Conservation (phyloP, 495 filamentous ascomycete species). For the Talaromyces thailandensis region DNA sequence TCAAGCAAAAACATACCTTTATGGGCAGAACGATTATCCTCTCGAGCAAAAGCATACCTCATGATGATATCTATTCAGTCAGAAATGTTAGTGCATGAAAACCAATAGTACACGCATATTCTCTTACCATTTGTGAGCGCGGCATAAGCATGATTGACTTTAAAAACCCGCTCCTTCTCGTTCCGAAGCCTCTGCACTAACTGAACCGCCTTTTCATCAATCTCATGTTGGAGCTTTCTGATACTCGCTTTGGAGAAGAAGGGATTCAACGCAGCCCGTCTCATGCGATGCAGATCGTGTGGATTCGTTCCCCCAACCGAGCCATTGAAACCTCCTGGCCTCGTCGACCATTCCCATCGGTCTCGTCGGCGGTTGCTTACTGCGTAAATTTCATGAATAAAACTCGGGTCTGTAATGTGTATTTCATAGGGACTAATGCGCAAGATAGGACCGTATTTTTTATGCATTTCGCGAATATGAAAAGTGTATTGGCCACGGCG, state of each 20-base stretch:
- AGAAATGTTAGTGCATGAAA: neutral
- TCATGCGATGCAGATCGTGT: constrained; percentile 18
- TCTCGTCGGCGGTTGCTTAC: neutral
- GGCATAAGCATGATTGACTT: neutral
- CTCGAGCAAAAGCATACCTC: neutral
- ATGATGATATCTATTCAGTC: neutral
- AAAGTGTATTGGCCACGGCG: constrained; percentile 15
- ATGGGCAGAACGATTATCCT: neutral
- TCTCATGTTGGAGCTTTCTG: neutral
- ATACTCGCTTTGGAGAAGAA: constrained; percentile 1
- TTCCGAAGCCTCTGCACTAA: neutral
- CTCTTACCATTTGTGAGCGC: neutral
- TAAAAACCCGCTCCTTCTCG: neutral
- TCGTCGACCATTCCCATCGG: neutral
- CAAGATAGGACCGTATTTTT: constrained; percentile 24
- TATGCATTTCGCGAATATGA: constrained; percentile 26
- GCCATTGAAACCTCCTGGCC: constrained; percentile 10
- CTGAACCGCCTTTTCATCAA: neutral
- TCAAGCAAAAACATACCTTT: neutral
- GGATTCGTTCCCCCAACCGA: constrained; percentile 17
- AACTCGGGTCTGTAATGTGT: constrained; percentile 27
- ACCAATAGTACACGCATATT: neutral
- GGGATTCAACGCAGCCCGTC: constrained; percentile 19
- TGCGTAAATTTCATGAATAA: constrained; percentile 17
- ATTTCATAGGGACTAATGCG: constrained; percentile 43